Conservation (phyloP, 257 asterid genomes). For the Capsicum chinense region DNA sequence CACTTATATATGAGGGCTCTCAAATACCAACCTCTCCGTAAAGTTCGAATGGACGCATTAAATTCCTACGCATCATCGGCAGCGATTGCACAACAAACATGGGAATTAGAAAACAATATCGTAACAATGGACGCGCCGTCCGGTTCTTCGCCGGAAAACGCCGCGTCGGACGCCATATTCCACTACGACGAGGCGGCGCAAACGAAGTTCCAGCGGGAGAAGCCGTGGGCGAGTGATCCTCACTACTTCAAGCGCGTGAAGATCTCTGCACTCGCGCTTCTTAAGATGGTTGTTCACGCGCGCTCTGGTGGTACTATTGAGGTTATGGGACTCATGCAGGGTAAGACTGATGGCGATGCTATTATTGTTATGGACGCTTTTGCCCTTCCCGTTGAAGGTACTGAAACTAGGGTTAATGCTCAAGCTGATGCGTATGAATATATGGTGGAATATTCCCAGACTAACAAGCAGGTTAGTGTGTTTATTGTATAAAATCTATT, state of each 20-base stretch:
- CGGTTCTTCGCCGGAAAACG: constrained; percentile 36
- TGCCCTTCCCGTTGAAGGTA: constrained; percentile 99
- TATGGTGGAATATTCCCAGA: constrained; percentile 93
- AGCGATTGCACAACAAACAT: constrained; percentile 74
- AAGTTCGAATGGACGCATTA: constrained; percentile 39
- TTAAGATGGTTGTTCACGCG: constrained; percentile 98
- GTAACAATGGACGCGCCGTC: constrained; percentile 44
- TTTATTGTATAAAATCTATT: not conserved
- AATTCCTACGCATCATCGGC: constrained; percentile 53
- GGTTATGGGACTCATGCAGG: constrained; percentile 99
- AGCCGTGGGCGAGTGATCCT: constrained; percentile 90
- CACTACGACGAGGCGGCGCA: constrained; percentile 84
- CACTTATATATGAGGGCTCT: not conserved
- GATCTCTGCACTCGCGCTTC: constrained; percentile 92
- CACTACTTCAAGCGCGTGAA: constrained; percentile 98
- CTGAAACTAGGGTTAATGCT: constrained; percentile 99
- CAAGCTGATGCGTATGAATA: constrained; percentile 99
- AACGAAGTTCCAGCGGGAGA: constrained; percentile 75
- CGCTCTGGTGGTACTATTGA: constrained; percentile 99
- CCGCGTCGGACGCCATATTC: constrained; percentile 84
- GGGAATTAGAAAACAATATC: constrained; percentile 85
- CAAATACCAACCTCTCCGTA: not conserved
- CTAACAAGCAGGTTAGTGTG: constrained; percentile 73
- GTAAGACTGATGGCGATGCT: constrained; percentile 93
- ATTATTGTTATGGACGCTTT: constrained; percentile 98